A percentile compares a stretch with the other conserved stretches of the same genome.
Evolutionary conservation across 768 basidiomycete species (phyloP).

Genomic region (Austroboletus festivus): DNA sequence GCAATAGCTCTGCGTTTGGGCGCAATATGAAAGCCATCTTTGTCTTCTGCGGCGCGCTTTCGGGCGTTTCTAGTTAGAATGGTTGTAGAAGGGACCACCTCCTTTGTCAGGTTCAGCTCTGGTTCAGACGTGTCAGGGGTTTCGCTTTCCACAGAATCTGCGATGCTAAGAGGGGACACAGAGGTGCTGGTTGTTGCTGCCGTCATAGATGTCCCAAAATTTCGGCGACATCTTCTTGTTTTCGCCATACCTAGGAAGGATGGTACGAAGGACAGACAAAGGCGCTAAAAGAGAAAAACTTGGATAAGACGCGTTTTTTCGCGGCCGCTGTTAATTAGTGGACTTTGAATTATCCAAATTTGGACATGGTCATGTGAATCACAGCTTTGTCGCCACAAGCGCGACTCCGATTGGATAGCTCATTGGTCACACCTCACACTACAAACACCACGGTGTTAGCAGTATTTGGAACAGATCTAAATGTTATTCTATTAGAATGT

Average conservation of each 20-base stretch:
- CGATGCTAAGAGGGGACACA: conserved; percentile 49
- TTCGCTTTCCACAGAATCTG: conserved; percentile 42
- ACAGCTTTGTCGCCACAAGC: conserved; percentile 25
- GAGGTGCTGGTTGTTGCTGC: conserved; percentile 37
- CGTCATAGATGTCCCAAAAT: conserved; percentile 20
- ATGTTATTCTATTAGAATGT: too few relatives aligned
- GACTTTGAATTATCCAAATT: conserved; percentile 12
- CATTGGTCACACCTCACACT: too few relatives aligned
- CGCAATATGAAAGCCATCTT: conserved; percentile 22
- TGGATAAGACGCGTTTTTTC: conserved; percentile 16
- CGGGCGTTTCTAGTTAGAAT: conserved; percentile 12
- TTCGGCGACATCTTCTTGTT: conserved; percentile 18
- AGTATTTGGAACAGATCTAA: too few relatives aligned
- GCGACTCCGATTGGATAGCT: conserved; percentile 12
- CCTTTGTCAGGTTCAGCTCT: conserved; percentile 12
- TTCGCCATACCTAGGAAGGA: conserved; percentile 16
- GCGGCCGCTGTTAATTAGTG: conserved; percentile 22
- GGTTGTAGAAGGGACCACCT: neutral
- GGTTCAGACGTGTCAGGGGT: conserved; percentile 54
- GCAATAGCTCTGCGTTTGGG: conserved; percentile 36
- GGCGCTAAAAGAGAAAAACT: conserved; percentile 17
- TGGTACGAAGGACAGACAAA: neutral
- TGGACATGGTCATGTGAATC: conserved; percentile 22
- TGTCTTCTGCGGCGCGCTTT: conserved; percentile 37
- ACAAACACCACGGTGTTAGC: too few relatives aligned